Percentiles rank a stretch among this genome's conserved stretches.
phyloP scores from a whole-genome alignment of 495 filamentous ascomycete species.

The Durotheca rogersii region DNA sequence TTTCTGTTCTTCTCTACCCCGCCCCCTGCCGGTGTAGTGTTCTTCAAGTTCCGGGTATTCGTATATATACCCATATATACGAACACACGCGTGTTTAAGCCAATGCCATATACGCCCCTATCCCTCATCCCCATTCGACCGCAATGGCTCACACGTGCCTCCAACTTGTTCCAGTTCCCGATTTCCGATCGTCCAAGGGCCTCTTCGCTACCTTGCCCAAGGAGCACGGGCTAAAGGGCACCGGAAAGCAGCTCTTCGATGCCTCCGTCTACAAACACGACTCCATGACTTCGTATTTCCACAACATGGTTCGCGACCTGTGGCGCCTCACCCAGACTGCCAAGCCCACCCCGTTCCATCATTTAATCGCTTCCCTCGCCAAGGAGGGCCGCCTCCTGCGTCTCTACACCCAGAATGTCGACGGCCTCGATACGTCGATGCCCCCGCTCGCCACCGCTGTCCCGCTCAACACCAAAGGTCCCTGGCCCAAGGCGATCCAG shows the following conservation, averaged over 20 bases:
- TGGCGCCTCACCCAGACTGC: conserved; percentile 72
- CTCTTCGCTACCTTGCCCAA: conserved; percentile 80
- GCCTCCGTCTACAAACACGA: conserved; percentile 95
- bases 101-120: too few relatives aligned
- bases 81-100: too few relatives aligned
- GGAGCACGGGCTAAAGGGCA: conserved; percentile 87
- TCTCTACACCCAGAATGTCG: conserved; percentile 94
- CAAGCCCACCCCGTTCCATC: conserved; percentile 85
- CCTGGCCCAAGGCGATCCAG: conserved; percentile 92
- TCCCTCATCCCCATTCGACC: too few relatives aligned
- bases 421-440: conserved; percentile 87
- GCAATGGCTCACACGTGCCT: too few relatives aligned
- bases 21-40: too few relatives aligned
- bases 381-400: conserved; percentile 85
- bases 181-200: conserved; percentile 88
- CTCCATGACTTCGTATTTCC: conserved; percentile 81
- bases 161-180: conserved; percentile 66
- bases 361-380: conserved; percentile 88
- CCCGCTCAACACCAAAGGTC: conserved; percentile 69
- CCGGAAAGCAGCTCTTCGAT: conserved; percentile 94
- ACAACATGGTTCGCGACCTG: conserved; percentile 90
- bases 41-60: too few relatives aligned
- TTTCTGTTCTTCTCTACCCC: not conserved
- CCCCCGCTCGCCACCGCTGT: conserved; percentile 74
- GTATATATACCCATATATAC: too few relatives aligned